These are phyloP conservation scores for Leccinum olivaceopallidum DNA, from an alignment of 768 basidiomycete species.

Conservation along the genomic window DNA sequence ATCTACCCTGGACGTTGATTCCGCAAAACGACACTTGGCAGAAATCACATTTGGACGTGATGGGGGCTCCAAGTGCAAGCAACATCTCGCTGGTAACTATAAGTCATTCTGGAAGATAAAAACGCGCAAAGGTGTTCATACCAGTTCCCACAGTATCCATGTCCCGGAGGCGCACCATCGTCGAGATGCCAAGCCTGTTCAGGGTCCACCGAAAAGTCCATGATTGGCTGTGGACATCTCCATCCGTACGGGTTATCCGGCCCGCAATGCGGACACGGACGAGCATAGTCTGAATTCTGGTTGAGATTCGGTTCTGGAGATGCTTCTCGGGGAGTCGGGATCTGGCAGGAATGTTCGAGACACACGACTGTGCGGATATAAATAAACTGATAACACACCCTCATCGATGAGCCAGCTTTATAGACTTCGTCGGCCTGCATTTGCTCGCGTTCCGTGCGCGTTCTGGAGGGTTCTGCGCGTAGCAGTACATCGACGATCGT, in stretches of 20 bases:
- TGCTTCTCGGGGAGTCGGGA: slow-evolving; percentile 72
- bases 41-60: slow-evolving; percentile 82
- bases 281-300: slow-evolving; percentile 61
- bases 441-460: slow-evolving; percentile 67
- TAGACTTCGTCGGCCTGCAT: slow-evolving; percentile 85
- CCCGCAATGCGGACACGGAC: slow-evolving; percentile 79
- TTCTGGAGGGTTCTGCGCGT: slow-evolving; percentile 67
- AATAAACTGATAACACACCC: slow-evolving; percentile 46
- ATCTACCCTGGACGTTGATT: slow-evolving; percentile 73
- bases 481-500: slow-evolving; percentile 70
- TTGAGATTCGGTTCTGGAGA: slow-evolving; percentile 77
- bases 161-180: slow-evolving; percentile 77
- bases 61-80: slow-evolving; percentile 68
- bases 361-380: background rate
- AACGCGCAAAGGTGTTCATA: slow-evolving; percentile 32
- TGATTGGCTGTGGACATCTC: slow-evolving; percentile 78
- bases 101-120: background rate
- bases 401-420: slow-evolving; percentile 55
- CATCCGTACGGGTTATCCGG: slow-evolving; percentile 74
- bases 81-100: slow-evolving; percentile 60
- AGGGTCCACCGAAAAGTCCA: slow-evolving; percentile 66
- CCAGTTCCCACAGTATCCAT: slow-evolving; percentile 83
- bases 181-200: slow-evolving; percentile 79
- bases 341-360: slow-evolving; percentile 39
- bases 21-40: slow-evolving; percentile 85